Evolutionary conservation across 441 rosid genomes (phyloP).

Genomic region (Syzygium syzygioides): DNA sequence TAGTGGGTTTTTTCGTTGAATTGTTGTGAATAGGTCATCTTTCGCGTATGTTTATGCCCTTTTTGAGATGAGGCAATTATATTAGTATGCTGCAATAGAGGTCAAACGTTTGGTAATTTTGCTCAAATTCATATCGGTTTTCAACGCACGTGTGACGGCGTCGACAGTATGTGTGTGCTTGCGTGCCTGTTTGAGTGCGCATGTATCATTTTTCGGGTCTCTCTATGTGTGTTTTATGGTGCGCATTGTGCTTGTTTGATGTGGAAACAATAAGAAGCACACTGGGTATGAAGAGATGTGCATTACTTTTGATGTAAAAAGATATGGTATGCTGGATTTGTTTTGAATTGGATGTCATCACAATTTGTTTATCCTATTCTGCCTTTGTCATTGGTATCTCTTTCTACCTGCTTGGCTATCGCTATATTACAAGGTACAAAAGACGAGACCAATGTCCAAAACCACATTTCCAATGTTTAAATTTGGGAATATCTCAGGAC

Average conservation of each 20-base stretch:
- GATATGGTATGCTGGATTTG: background rate
- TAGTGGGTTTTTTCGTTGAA: background rate
- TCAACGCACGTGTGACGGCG: rapidly evolving
- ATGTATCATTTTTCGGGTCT: background rate
- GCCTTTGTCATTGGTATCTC: background rate
- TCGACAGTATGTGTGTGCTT: background rate
- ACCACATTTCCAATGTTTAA: background rate
- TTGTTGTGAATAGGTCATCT: background rate
- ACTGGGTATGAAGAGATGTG: background rate
- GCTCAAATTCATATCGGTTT: background rate
- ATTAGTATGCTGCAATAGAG: background rate
- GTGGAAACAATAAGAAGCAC: background rate
- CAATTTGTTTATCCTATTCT: background rate
- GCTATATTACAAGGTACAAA: background rate
- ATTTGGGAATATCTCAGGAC: background rate
- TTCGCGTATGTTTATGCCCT: background rate
- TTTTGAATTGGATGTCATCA: background rate
- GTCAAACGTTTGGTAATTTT: background rate
- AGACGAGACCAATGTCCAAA: background rate
- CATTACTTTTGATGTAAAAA: background rate
- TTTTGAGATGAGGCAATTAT: background rate
- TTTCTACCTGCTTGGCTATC: background rate
- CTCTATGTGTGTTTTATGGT: background rate
- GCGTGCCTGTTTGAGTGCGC: background rate
- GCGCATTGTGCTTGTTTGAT: background rate